These are phyloP conservation scores for Syzygium jambos DNA, from an alignment of 345 rosid species.

Conservation along the genomic window DNA sequence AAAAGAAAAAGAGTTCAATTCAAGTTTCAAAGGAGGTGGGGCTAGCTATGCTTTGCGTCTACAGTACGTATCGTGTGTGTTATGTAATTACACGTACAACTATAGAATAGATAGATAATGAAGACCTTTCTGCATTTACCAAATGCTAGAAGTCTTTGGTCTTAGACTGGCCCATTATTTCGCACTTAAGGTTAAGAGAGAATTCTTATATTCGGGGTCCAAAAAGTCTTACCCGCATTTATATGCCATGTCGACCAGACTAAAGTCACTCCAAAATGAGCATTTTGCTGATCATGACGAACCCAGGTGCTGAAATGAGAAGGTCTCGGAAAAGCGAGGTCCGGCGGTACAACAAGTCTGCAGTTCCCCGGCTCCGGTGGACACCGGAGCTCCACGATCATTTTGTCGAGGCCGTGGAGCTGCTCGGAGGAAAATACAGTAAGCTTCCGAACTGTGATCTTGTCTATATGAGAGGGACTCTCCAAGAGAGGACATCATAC, in stretches of 20 bases:
- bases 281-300: background rate
- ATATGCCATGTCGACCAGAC: background rate
- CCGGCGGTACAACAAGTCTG: slow-evolving; percentile 34
- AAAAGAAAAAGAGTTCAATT: background rate
- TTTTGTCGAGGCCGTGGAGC: slow-evolving; percentile 19
- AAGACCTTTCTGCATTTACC: background rate
- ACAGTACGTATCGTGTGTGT: background rate
- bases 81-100: background rate
- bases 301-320: background rate
- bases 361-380: slow-evolving; percentile 37
- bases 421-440: slow-evolving; percentile 43
- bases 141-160: slow-evolving; percentile 14
- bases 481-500: background rate
- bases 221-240: slow-evolving; percentile 1
- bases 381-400: slow-evolving; percentile 33
- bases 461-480: background rate
- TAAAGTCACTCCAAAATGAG: background rate
- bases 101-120: background rate
- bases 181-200: background rate
- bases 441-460: slow-evolving; percentile 4
- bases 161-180: slow-evolving; percentile 7
- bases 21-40: background rate
- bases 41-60: background rate
- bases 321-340: slow-evolving; percentile 3
- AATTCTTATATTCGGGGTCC: background rate